Base-by-base conservation (phyloP, 192 early-diverging fungal genomes). In the Coemansia sp. region DNA sequence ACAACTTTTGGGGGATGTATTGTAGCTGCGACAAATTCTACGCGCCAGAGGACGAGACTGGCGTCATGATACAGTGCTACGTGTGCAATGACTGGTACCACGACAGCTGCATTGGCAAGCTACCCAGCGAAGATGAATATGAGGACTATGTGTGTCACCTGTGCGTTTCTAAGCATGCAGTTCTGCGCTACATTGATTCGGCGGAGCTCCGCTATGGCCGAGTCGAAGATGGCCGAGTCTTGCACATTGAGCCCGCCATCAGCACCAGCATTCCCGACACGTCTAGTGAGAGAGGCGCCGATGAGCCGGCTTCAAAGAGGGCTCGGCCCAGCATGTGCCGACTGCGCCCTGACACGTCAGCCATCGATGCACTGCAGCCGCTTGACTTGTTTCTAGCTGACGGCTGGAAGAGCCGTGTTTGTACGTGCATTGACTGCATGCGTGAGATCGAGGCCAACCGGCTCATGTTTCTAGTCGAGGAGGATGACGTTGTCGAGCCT, bases 21-120 rank as follows among this genome's bases (percentile, higher is more conserved):
- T 98, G 95, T 77, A 89, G 86, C 83, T 98, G 95, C 75, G 78
- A 94, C 55, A 68, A 76, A 28, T 70, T 78, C 3, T 96, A 98
- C 73, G 88, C 94, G 60, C 86, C 87, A 2, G 83, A 82, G 16
- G 86, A 69, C 28, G 94, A 95, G 60, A 79, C 88, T 18, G 84
- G 78, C 13, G 81, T 83, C 43, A 98, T 98, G 95, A 62, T 88
- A 9, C 88, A 96, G 82, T 98, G 95, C 63, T 74, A 87, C 21
- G 50, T 92, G 1, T 98, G 95, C 74, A 89, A 94, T 67, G 94
- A 93, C 74, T 93, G 91, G 94, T 90, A 83, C 63, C 90, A 91
- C 69, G 86, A 89, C 35, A 74, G 70, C 5, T 92, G 91, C 58
- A 89, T 93, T 48, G 88, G 87, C 33, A 65, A 82, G 42, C 78